Conservation (phyloP, 441 rosid species). For the Iberis amara region DNA sequence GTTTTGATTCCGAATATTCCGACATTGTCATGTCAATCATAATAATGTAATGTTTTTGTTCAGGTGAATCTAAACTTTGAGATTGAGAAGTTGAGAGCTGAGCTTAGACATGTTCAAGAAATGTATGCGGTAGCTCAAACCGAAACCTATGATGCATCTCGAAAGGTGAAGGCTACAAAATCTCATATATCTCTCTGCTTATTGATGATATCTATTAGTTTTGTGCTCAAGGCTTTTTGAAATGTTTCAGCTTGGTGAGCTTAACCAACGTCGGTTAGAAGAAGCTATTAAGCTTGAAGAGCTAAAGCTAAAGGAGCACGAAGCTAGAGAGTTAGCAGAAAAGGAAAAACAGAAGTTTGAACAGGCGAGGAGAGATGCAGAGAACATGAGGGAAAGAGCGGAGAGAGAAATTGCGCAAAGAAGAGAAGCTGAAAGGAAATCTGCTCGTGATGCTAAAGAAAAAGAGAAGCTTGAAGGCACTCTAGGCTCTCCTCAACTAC, state of each 20-base stretch:
- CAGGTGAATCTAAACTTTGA: constrained; percentile 64
- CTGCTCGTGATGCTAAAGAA: constrained; percentile 53
- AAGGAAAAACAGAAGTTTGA: constrained; percentile 52
- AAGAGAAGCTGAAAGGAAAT: constrained; percentile 53
- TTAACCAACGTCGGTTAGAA: constrained; percentile 24
- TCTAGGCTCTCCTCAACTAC: constrained; percentile 27
- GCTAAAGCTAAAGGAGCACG: constrained; percentile 45
- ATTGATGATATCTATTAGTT: constrained; percentile 3
- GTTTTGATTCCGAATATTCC: neutral
- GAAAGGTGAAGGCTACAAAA: constrained; percentile 46
- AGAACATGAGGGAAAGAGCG: constrained; percentile 37
- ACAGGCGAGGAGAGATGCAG: constrained; percentile 62
- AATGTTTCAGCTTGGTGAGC: constrained; percentile 46
- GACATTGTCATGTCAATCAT: neutral
- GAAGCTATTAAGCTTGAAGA: constrained; percentile 37
- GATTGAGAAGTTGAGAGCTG: constrained; percentile 81
- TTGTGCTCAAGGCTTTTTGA: constrained; percentile 10
- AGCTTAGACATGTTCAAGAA: constrained; percentile 75
- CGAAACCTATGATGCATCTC: constrained; percentile 73
- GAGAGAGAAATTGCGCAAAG: constrained; percentile 57
- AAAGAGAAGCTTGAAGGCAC: constrained; percentile 65
- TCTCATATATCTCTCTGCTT: neutral
- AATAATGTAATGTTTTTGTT: neutral
- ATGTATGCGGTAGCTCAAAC: constrained; percentile 74
- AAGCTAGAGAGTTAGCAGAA: constrained; percentile 49